Evolutionary conservation across 148 eudicot species (phyloP).

Genomic region (Hydrangea macrophylla): DNA sequence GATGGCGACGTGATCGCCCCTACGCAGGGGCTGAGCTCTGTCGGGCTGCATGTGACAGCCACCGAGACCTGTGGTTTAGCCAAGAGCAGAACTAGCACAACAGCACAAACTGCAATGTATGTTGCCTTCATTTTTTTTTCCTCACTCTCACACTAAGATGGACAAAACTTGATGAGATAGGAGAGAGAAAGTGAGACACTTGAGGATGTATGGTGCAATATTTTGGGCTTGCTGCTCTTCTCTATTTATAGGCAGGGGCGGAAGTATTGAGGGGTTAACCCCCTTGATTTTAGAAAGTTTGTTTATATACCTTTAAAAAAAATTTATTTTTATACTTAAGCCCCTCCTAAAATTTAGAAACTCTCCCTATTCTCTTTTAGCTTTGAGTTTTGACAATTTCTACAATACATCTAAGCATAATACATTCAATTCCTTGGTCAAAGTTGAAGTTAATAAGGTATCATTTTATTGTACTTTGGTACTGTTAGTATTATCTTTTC

Average conservation of each 20-base stretch:
- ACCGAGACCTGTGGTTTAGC: slow-evolving; percentile 15
- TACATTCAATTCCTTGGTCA: too few species aligned
- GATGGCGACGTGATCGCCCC: slow-evolving; percentile 26
- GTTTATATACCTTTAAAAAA: too few species aligned
- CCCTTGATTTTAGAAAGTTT: too few species aligned
- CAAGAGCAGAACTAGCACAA: slow-evolving; percentile 19
- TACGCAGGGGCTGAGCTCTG: slow-evolving; percentile 42
- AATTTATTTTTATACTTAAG: too few species aligned
- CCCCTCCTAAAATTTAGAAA: too few species aligned
- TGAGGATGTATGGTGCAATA: not conserved
- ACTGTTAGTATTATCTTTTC: too few species aligned
- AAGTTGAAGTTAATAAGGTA: too few species aligned
- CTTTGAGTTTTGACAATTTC: too few species aligned
- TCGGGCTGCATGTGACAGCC: slow-evolving; percentile 45
- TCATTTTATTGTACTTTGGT: too few species aligned
- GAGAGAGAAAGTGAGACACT: not conserved
- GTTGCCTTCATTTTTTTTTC: slow-evolving; percentile 16
- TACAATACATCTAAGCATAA: too few species aligned
- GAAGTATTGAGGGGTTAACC: not conserved
- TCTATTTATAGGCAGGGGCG: slow-evolving; percentile 13
- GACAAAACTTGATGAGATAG: not conserved
- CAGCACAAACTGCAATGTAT: slow-evolving; percentile 6
- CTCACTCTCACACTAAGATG: not conserved
- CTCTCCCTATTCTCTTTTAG: too few species aligned
- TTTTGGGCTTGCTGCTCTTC: slow-evolving; percentile 5